Evolutionary conservation across 2,329 filamentous ascomycete species (phyloP).

Genomic region (Penicillium brevicompactum): DNA sequence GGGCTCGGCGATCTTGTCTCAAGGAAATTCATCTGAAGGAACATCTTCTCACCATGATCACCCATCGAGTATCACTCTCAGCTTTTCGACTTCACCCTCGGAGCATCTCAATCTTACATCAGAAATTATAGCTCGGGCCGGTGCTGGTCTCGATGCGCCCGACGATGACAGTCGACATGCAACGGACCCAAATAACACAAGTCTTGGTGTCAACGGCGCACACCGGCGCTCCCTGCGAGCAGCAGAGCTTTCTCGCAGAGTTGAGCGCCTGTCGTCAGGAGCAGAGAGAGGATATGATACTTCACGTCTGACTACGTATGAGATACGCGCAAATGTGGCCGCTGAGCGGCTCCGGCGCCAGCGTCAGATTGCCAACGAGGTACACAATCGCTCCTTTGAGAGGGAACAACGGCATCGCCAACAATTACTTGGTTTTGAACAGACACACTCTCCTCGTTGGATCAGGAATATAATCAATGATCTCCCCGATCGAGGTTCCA

Average conservation of each 20-base stretch:
- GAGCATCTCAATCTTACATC: conserved; percentile 36
- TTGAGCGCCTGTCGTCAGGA: conserved; percentile 29
- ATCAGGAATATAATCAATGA: conserved; percentile 41
- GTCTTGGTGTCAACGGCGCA: conserved; percentile 23
- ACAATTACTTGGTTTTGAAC: conserved; percentile 35
- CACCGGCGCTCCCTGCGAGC: conserved; percentile 34
- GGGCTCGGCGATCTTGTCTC: conserved; percentile 45
- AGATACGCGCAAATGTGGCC: conserved; percentile 41
- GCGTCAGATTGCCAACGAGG: conserved; percentile 39
- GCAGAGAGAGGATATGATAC: conserved; percentile 31
- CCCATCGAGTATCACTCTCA: conserved; percentile 38
- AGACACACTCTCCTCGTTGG: conserved; percentile 41
- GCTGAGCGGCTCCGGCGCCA: conserved; percentile 43
- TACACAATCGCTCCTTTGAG: conserved; percentile 31
- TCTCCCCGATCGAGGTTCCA: conserved; percentile 35
- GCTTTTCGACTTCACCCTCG: conserved; percentile 45
- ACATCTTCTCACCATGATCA: conserved; percentile 27
- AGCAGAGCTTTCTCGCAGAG: conserved; percentile 34
- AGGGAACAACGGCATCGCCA: conserved; percentile 39
- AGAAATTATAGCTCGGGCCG: conserved; percentile 23
- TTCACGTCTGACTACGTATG: conserved; percentile 32
- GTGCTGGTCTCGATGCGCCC: conserved; percentile 23
- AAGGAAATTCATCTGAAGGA: conserved; percentile 30
- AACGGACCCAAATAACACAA: conserved; percentile 20
- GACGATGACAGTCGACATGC: conserved; percentile 24